Evolutionary conservation across 2,329 filamentous ascomycete genomes (phyloP), one percentile per base, ranked within the genome.

Genomic region (Sphaerulina vaccinii): DNA sequence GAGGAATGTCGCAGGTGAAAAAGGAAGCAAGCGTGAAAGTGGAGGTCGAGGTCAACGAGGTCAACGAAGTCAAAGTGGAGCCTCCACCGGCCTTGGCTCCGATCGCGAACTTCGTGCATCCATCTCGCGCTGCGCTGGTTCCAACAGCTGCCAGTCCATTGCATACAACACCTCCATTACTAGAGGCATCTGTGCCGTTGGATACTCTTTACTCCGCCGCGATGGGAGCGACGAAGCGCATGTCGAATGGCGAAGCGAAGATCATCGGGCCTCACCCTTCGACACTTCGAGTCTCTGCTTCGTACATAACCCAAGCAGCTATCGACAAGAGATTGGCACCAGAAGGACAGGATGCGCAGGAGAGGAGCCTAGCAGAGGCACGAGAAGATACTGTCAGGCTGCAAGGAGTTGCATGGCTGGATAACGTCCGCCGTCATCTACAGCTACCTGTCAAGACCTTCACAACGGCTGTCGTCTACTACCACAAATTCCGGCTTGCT

Each of bases 391-490:
- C 75, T 55, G 83, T 89, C 59, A 84, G 92, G 46, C 73, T 97
- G 38, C 89, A 93, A 65, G 93, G 92, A 15, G 86, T 96, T 8
- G 82, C 89, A 53, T 87, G 92, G 78, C 92, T 99, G 56, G 89
- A 96, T 65, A 87, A 84, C 55, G 87, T 95, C 36, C 82, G 92
- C 41, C 83, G 85, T 62, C 81, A 82, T 18, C 76, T 99, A 44
- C 86, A 88, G 61, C 73, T 99, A 86, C 93, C 93, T 1, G 84
- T 96, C 19, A 86, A 88, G 54, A 97, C 93, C 0, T 96, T 90
- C 70, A 88, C 92, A 62, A 95, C 92, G 0, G 93, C 93, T 1
- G 90, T 87, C 57, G 85, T 88, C 13, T 96, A 96, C 69, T 99
- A 91, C 68, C 92, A 97, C 76, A 90, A 90, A 62, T 96, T 96